Percentiles rank a stretch among this genome's conserved stretches.
Conservation (phyloP, 2,329 filamentous ascomycete genomes). For the Paraphoma sp. region DNA sequence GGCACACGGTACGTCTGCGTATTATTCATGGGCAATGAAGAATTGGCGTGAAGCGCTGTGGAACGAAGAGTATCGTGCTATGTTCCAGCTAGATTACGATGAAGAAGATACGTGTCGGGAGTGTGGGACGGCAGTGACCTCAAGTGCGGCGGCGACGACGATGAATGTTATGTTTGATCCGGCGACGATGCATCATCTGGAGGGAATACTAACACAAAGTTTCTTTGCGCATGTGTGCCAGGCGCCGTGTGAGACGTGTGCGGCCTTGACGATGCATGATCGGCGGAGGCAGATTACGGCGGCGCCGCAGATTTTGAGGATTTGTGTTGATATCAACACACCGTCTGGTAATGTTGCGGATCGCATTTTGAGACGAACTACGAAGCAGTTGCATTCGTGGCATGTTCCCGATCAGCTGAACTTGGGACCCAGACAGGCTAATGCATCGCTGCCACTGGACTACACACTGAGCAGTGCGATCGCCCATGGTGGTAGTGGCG, state of each 20-base stretch:
- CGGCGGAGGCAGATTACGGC: conserved; percentile 1
- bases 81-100: conserved; percentile 3
- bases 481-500: conserved; percentile 3
- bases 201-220: neutral
- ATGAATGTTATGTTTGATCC: neutral
- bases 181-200: neutral
- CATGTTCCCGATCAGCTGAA: conserved; percentile 4
- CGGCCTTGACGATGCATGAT: neutral
- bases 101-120: neutral
- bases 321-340: neutral
- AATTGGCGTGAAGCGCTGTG: neutral
- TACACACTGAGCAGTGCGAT: conserved; percentile 13
- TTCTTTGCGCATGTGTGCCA: neutral
- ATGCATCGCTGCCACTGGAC: neutral
- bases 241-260: neutral
- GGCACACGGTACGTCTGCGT: too few relatives aligned
- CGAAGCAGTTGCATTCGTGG: neutral
- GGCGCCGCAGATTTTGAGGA: conserved; percentile 9
- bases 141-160: neutral
- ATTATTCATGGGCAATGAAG: neutral
- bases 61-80: conserved; percentile 5
- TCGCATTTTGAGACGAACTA: neutral
- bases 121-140: neutral
- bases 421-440: neutral
- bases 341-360: neutral